Percentiles rank a stretch among this genome's conserved stretches.
Conservation (phyloP, 257 asterid genomes). For the Schizonepeta tenuifolia region DNA sequence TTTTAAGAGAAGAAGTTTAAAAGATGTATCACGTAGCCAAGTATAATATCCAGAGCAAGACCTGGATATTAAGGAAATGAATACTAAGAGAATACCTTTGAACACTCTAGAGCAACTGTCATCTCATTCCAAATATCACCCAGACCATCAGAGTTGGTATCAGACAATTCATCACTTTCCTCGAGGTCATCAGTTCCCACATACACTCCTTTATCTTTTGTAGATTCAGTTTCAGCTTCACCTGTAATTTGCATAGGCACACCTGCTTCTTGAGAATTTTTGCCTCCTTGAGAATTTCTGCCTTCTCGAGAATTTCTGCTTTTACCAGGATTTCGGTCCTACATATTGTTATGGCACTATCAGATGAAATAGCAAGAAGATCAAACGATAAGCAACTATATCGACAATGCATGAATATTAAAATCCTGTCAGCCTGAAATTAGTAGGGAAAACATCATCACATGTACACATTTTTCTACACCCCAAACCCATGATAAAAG, state of each 20-base stretch:
- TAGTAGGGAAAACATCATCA: conserved; percentile 2
- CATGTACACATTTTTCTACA: conserved; percentile 1
- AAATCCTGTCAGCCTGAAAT: conserved; percentile 27
- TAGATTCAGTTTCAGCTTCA: conserved; percentile 37
- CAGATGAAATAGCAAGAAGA: conserved; percentile 23
- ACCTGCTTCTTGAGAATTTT: conserved; percentile 36
- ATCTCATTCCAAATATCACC: conserved; percentile 86
- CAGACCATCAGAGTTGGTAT: conserved; percentile 62
- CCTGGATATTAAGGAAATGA: conserved; percentile 31
- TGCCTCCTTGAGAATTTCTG: conserved; percentile 36
- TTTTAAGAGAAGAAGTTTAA: conserved; percentile 5
- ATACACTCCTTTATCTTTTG: conserved; percentile 56
- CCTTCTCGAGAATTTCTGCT: conserved; percentile 35
- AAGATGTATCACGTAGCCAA: conserved; percentile 7
- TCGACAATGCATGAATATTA: conserved; percentile 3
- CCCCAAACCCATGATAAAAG: conserved; percentile 10
- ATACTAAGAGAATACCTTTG: conserved; percentile 62
- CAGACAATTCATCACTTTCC: conserved; percentile 49
- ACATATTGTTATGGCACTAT: conserved; percentile 26
- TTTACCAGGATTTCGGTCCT: conserved; percentile 41
- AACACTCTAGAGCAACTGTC: conserved; percentile 73
- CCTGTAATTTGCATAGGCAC: conserved; percentile 25
- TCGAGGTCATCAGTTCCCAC: conserved; percentile 68
- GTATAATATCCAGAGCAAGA: conserved; percentile 3
- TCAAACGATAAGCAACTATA: conserved; percentile 25